These are phyloP conservation scores for Solanum medicagineum DNA, from an alignment of 257 asterid species.

Conservation along the genomic window DNA sequence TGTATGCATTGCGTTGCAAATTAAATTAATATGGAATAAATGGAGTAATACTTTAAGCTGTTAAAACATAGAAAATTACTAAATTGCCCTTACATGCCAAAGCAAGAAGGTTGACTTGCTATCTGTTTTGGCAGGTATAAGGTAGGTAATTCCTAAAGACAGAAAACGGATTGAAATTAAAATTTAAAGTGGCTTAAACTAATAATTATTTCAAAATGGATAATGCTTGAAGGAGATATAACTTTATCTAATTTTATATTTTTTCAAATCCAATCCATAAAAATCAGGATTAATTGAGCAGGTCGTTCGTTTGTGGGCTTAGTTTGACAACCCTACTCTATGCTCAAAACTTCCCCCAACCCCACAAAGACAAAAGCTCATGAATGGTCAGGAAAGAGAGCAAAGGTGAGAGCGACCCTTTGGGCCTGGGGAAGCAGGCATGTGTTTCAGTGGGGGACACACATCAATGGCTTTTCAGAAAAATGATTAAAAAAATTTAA, in stretches of 20 bases:
- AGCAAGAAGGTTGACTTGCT: too few species aligned
- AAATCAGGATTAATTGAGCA: background rate
- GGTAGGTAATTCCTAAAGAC: background rate
- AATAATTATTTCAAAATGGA: background rate
- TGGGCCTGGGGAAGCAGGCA: conserved; percentile 57
- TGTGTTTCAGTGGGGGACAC: conserved; percentile 60
- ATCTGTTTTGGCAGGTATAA: too few species aligned
- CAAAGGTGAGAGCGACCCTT: conserved; percentile 3
- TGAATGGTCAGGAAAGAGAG: conserved; percentile 11
- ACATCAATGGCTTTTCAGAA: background rate
- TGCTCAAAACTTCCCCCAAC: background rate
- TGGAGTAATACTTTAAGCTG: too few species aligned
- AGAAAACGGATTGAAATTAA: too few species aligned
- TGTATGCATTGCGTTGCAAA: too few species aligned
- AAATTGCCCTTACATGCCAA: too few species aligned
- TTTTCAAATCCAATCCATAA: too few species aligned
- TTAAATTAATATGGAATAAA: too few species aligned
- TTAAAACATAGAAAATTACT: too few species aligned
- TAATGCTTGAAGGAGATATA: background rate
- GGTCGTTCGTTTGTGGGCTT: background rate
- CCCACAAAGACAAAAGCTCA: conserved; percentile 15
- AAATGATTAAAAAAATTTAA: background rate
- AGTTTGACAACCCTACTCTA: background rate
- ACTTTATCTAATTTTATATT: too few species aligned
- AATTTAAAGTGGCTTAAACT: background rate